Evolutionary conservation across 208 protist genomes (phyloP), one percentile per base, ranked within the genome.

Genomic region (Crithidia mellificae): DNA sequence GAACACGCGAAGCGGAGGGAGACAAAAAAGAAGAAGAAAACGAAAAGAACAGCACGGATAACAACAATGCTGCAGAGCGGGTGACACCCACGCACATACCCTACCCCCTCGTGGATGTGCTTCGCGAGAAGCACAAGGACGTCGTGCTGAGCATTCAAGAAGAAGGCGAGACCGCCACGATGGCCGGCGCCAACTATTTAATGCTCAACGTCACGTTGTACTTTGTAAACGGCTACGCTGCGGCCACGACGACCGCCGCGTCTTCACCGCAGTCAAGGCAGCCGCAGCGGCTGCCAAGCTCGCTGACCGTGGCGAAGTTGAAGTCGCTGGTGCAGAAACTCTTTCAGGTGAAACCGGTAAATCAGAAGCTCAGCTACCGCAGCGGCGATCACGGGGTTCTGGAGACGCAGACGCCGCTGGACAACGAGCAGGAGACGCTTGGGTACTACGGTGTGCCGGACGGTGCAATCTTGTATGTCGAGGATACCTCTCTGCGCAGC

Each of bases 71-170:
- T 3, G 25, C 47, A 24, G 19, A 2, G 20, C 25, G 30, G 53
- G 15, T 34, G 32, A 3, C 6, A 14, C 34, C 9, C n/a, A 25
- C 41, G 39, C 29, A 51, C 32, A 50, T 78, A 6, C 30, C 43
- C 15, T 95, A 92, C 62, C 79, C 86, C 0, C 57, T 91, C 3
- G 63, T 91, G 1, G 76, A 85, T 49, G 63, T 66, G n/a, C 79
- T 95, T 15, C 63, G 51, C 22, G 87, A 88, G 55, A 91, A 91
- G 72, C 85, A 96, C 76, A 91, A 94, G 80, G 84, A 96, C 51
- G 72, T 91, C 27, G 84, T 96, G 27, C 75, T 92, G n/a, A 74
- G 82, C 43, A 84, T 96, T 58, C 86, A 84, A 77, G 66, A 68
- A 32, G 91, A 92, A 5, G 85, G 85, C 52, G 81, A 80, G 64